Evolutionary conservation across 2,329 filamentous ascomycete genomes (phyloP).

Genomic region (Plenodomus tracheiphilus): DNA sequence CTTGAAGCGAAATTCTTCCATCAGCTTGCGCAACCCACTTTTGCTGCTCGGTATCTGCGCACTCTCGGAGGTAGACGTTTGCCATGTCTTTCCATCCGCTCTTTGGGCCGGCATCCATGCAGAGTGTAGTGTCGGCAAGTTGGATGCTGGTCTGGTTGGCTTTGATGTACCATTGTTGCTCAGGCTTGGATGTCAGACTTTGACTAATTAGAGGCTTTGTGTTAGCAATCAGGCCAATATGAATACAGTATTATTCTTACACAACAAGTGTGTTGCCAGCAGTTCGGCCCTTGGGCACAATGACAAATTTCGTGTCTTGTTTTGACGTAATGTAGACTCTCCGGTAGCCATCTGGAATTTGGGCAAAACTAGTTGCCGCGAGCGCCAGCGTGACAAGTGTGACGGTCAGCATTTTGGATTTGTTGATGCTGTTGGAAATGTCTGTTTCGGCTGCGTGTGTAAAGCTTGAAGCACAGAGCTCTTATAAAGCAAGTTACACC

Average conservation of each 20-base stretch:
- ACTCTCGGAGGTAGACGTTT: conserved; percentile 28
- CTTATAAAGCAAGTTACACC: background rate
- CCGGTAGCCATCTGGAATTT: conserved; percentile 29
- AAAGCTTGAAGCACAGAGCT: background rate
- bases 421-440: background rate
- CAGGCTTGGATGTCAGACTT: conserved; percentile 23
- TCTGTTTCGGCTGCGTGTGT: background rate
- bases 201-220: conserved; percentile 17
- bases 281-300: conserved; percentile 29
- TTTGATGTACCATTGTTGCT: conserved; percentile 36
- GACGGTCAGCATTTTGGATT: conserved; percentile 21
- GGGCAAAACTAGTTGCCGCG: conserved; percentile 22
- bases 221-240: background rate
- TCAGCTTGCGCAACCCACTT: conserved; percentile 34
- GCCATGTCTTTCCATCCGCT: conserved; percentile 41
- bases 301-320: conserved; percentile 32
- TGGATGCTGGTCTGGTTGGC: conserved; percentile 28
- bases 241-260: conserved; percentile 12
- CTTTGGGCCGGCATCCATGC: conserved; percentile 35
- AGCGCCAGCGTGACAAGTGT: conserved; percentile 23
- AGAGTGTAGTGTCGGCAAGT: conserved; percentile 30
- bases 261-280: conserved; percentile 29
- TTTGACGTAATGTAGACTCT: conserved; percentile 35
- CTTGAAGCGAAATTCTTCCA: conserved; percentile 26
- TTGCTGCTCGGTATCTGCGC: conserved; percentile 26